Base-by-base conservation (phyloP, 345 rosid species). In the Crucihimalaya himalaica region DNA sequence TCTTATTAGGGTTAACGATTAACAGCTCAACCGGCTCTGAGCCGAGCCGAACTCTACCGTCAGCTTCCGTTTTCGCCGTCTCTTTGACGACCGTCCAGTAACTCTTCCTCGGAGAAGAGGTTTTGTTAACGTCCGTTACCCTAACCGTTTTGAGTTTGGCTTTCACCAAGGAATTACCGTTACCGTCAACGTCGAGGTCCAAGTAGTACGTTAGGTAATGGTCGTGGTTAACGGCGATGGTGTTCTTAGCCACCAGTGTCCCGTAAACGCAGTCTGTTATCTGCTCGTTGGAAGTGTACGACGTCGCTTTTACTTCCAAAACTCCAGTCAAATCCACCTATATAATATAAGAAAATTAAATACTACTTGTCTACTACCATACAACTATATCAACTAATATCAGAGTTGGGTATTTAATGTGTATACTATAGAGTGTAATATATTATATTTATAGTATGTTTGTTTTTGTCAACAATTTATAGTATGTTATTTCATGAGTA, bases 181-280 rank as follows among this genome's bases (percentile, higher is more conserved):
- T 51, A 57, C 96, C 92, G 55, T 89, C 97, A 32, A 92, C 69
- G 78, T 92, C 97, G 0, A 88, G 89, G 57, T 92, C 97, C 3
- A 92, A 81, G 76, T 92, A 86, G 72, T 84, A 92, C 0, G 89
- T 88, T n/a, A 92, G 34, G 81, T 70, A 88, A 67, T 92, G 97
- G 72, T 92, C 97, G 29, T 89, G 96, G 68, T 85, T 84, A 25
- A 85, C 79, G 61, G 92, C 94, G 29, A 92, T 53, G n/a, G 88
- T 75, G 82, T 89, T 89, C 29, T 84, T 84, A 8, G 94, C 87
- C 34, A 92, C 81, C 0, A 89, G 70, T 0, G 91, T 83, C 2
- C 97, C 96, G 52, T 82, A 82, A 5, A 80, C 82, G 51, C 70
- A 58, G 3, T 70, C 70, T n/a, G 65, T 72, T 79, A 81, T 80